Conservation (phyloP, 257 asterid species). For the Solanum sparsipilum region DNA sequence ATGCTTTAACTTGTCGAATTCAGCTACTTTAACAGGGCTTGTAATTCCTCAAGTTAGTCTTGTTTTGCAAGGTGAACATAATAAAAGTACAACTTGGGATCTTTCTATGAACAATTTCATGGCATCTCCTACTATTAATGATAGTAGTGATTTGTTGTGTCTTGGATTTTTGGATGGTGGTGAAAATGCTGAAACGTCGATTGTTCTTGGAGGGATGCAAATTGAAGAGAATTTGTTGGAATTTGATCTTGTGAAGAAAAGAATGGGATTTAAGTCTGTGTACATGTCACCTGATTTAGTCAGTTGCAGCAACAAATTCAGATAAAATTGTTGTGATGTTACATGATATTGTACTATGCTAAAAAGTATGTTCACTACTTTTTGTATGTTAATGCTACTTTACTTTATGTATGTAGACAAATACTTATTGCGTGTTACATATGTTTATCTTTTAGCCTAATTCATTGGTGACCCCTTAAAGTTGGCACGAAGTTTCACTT, state of each 20-base stretch:
- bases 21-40: background rate
- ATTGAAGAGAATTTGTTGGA: constrained; percentile 38
- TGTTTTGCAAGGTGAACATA: constrained; percentile 8
- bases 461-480: too few relatives aligned
- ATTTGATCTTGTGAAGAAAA: constrained; percentile 37
- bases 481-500: too few relatives aligned
- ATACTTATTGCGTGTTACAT: background rate
- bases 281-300: constrained; percentile 5
- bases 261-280: constrained; percentile 31
- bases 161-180: constrained; percentile 18
- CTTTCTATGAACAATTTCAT: constrained; percentile 38
- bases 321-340: background rate
- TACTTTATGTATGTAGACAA: background rate
- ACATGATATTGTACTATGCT: background rate
- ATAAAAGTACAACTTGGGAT: constrained; percentile 30
- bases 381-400: background rate
- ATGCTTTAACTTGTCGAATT: background rate
- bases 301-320: constrained; percentile 1
- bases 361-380: background rate
- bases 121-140: constrained; percentile 11
- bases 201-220: constrained; percentile 36
- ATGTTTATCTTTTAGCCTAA: background rate
- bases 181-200: constrained; percentile 1
- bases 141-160: constrained; percentile 3
- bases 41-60: constrained; percentile 31